Conservation (phyloP, 331 rosid genomes). For the Rhamnella rubrinervis region DNA sequence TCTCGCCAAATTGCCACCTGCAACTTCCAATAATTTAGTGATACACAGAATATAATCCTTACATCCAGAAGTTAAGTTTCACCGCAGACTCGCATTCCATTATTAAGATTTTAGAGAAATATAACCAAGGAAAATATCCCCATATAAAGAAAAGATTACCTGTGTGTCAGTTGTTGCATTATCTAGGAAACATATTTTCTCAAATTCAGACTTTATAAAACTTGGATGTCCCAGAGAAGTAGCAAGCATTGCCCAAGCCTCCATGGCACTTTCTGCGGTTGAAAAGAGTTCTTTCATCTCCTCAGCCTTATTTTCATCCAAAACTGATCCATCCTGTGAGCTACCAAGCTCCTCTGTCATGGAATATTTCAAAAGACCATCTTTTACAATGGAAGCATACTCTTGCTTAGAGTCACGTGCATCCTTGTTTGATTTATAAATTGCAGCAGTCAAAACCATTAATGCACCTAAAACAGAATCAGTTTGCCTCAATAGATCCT, state of each 20-base stretch:
- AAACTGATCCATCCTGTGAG: slow-evolving; percentile 35
- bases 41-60: slow-evolving; percentile 22
- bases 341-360: slow-evolving; percentile 35
- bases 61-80: slow-evolving; percentile 12
- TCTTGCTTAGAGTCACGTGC: slow-evolving; percentile 34
- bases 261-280: slow-evolving; percentile 94
- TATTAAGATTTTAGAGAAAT: slow-evolving; percentile 3
- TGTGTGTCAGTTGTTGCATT: slow-evolving; percentile 84
- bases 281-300: slow-evolving; percentile 87
- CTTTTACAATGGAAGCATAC: slow-evolving; percentile 34
- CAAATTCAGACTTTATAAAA: slow-evolving; percentile 93
- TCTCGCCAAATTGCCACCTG: slow-evolving; percentile 99
- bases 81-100: not conserved
- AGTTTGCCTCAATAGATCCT: slow-evolving; percentile 76
- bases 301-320: slow-evolving; percentile 65
- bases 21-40: slow-evolving; percentile 29
- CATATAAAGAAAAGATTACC: slow-evolving; percentile 41
- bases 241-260: slow-evolving; percentile 99
- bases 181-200: slow-evolving; percentile 86
- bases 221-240: slow-evolving; percentile 91
- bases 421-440: slow-evolving; percentile 67
- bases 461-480: slow-evolving; percentile 88
- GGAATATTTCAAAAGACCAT: slow-evolving; percentile 27
- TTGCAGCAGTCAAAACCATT: slow-evolving; percentile 81
- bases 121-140: slow-evolving; percentile 19